Evolutionary conservation across 2,329 filamentous ascomycete species (phyloP), one percentile per base, ranked within the genome.

Genomic region (Dothideomycetes sp.): DNA sequence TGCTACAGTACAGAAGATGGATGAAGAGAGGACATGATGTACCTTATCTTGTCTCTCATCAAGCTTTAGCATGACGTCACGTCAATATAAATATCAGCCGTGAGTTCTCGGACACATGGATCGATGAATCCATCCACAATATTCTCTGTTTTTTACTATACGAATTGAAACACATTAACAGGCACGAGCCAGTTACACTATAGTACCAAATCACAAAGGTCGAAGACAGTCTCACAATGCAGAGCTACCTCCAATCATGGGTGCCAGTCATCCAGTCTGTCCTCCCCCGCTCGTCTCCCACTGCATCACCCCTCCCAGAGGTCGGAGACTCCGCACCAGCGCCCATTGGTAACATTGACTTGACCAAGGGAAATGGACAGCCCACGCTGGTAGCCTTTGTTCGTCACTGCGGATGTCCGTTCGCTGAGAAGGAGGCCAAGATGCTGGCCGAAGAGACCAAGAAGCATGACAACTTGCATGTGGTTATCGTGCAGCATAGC

Each of bases 371-470:
- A 14, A 24, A 18, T 19, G 36, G 35, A 17, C 75, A 72, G 49
- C 75, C 76, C 1, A 73, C 71, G 0, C 54, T 86, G 2, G 60
- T 86, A 15, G 69, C 75, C 12, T 86, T 86, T 51, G 66, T 86
- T 4, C 68, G 81, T 24, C 80, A 85, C 55, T 85, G 80, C 54
- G 81, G 81, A 24, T 84, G 80, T 61, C 81, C 81, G 9, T 84
- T 81, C 81, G 69, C 56, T 3, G 56, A 59, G 41, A 57, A 58
- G 36, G 57, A 56, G 7, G 56, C 81, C 58, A 65, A 66, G 40
- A 50, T 54, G 22, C 62, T 83, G 19, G 67, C 73, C 33, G 56
- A 64, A 32, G 55, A 75, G 42, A 76, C 77, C 11, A 59, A 62
- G 30, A 50, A 61, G 24, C 59, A 79, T 53, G 60, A 61, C 9